A percentile compares a stretch with the other conserved stretches of the same genome.
phyloP scores from a whole-genome alignment of 768 basidiomycete genomes.

The Saitozyma podzolica region DNA sequence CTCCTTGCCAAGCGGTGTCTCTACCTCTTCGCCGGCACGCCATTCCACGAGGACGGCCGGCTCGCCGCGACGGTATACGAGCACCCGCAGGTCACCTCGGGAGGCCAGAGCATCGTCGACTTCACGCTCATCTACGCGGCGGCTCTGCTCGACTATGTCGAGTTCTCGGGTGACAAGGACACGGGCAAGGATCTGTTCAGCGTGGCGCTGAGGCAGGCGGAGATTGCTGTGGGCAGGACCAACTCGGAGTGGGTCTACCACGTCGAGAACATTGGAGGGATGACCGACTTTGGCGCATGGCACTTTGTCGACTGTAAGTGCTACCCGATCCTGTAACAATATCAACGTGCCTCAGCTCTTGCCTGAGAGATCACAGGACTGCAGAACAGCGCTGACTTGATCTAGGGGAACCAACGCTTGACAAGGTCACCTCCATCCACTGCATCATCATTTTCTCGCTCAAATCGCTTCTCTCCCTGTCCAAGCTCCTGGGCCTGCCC shows the following conservation, averaged over 20 bases:
- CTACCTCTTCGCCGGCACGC: conserved; percentile 35
- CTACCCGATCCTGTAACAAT: not conserved
- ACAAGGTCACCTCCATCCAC: conserved; percentile 21
- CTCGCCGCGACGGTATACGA: conserved; percentile 29
- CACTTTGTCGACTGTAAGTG: conserved; percentile 39
- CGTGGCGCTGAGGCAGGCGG: conserved; percentile 24
- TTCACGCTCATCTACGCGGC: conserved; percentile 29
- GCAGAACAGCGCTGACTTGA: not conserved
- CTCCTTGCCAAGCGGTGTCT: conserved; percentile 38
- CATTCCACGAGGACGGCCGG: conserved; percentile 25
- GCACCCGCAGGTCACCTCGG: conserved; percentile 18
- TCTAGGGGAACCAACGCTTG: conserved; percentile 27
- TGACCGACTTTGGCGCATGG: conserved; percentile 15
- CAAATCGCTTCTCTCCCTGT: conserved; percentile 18
- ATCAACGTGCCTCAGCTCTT: not conserved
- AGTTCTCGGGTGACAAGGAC: conserved; percentile 16
- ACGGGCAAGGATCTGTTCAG: conserved; percentile 25
- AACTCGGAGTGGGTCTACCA: conserved; percentile 1
- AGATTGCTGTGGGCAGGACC: conserved; percentile 2
- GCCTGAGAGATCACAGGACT: too few species aligned
- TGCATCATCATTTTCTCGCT: conserved; percentile 28
- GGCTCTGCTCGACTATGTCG: conserved; percentile 31
- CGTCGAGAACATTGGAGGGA: conserved; percentile 1
- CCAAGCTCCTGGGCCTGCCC: conserved; percentile 13
- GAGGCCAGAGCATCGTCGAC: conserved; percentile 29